Evolutionary conservation across 495 filamentous ascomycete genomes (phyloP).

Genomic region (Tetracladium setigerum): DNA sequence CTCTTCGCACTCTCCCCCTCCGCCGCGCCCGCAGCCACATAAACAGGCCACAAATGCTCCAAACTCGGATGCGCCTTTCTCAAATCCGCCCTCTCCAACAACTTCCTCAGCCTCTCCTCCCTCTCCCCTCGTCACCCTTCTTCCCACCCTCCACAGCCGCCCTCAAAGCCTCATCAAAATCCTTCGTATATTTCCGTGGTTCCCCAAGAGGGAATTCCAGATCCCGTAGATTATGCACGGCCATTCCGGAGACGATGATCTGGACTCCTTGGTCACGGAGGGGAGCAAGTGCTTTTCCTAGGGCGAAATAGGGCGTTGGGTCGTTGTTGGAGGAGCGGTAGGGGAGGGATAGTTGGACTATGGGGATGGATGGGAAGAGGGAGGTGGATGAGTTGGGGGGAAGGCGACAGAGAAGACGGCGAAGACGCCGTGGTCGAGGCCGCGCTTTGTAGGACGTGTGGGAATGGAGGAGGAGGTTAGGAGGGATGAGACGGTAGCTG

Average conservation of each 20-base stretch:
- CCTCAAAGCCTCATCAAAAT: slow-evolving; percentile 73
- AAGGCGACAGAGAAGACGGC: slow-evolving; percentile 39
- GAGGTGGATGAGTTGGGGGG: slow-evolving; percentile 46
- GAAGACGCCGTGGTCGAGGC: slow-evolving; percentile 70
- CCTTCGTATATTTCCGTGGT: slow-evolving; percentile 57
- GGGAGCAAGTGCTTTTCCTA: slow-evolving; percentile 59
- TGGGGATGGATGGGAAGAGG: slow-evolving; percentile 70
- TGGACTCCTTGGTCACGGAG: slow-evolving; percentile 68
- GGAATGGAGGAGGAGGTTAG: slow-evolving; percentile 55
- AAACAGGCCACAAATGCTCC: slow-evolving; percentile 75
- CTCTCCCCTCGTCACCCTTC: slow-evolving; percentile 42
- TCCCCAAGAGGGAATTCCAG: slow-evolving; percentile 35
- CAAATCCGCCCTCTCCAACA: slow-evolving; percentile 59
- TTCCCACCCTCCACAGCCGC: slow-evolving; percentile 49
- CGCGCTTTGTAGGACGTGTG: slow-evolving; percentile 54
- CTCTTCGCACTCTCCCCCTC: slow-evolving; percentile 53
- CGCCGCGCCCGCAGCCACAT: slow-evolving; percentile 66
- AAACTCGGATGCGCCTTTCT: slow-evolving; percentile 70
- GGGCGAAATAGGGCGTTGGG: slow-evolving; percentile 58
- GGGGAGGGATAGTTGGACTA: slow-evolving; percentile 70
- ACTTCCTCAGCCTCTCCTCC: slow-evolving; percentile 48
- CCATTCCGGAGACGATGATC: slow-evolving; percentile 78
- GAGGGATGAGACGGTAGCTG: slow-evolving; percentile 52
- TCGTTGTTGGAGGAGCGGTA: slow-evolving; percentile 53
- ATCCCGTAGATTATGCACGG: slow-evolving; percentile 78